Evolutionary conservation across 257 asterid species (phyloP), one percentile per base, ranked within the genome.

Genomic region (Coffea canephora): DNA sequence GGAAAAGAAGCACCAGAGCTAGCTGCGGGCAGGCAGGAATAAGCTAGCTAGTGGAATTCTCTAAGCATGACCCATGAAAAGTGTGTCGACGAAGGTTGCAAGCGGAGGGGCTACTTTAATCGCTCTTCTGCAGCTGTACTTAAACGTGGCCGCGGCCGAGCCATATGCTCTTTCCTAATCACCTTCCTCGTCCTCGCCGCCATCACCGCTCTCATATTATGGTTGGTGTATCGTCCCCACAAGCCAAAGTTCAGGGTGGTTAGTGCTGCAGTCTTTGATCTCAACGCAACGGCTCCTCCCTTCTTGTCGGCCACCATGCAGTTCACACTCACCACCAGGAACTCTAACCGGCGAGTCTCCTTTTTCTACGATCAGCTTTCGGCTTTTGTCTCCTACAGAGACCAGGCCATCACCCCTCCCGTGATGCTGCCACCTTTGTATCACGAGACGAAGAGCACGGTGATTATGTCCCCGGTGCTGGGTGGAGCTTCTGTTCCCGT

Each of bases 181-280:
- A 45, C 70, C 81, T 4, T 86, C 59, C 77, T 91, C 1, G 3
- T 91, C 65, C 39, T 91, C 34, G 89, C 83, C 59, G 91, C 85
- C 36, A 71, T 87, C 78, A 70, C 89, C 72, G 84, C 80, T 9
- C 92, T 92, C 79, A 82, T 82, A 6, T 50, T 86, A 55, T 92
- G 93, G 93, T 49, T 92, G 27, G 77, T 92, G 13, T 89, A 87
- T 69, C 91, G 91, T 14, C 94, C 97, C 74, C 85, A 84, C 69
- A 66, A 82, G 27, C 96, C 97, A 4, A 86, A 71, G 74, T 92
- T 91, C 90, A 61, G 77, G 6, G 91, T 92, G 8, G 85, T 91
- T 18, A 82, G 85, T 66, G 90, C 88, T 80, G 90, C 92, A 87
- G 75, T 89, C 0, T 85, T 85, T 67, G 77, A 85, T 9, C 89